phyloP scores from a whole-genome alignment of 768 basidiomycete genomes.

The Tricholomella constricta region DNA sequence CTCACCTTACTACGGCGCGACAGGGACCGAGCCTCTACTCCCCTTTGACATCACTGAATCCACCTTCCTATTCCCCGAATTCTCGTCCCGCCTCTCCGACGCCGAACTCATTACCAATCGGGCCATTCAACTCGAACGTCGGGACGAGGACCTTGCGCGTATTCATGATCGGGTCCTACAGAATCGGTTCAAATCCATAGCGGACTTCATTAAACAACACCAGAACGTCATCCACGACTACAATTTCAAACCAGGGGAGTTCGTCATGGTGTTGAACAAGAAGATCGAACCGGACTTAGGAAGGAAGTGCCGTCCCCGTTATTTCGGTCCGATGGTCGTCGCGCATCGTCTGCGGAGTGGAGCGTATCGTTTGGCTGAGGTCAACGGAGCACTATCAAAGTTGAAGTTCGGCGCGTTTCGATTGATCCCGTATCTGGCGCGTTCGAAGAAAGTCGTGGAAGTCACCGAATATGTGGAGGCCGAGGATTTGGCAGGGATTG shows the following conservation, averaged over 20 bases:
- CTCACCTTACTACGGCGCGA: slow-evolving; percentile 36
- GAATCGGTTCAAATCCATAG: neutral
- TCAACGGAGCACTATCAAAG: slow-evolving; percentile 8
- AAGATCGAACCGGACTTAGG: slow-evolving; percentile 6
- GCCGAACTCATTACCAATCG: neutral
- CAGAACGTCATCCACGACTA: slow-evolving; percentile 20
- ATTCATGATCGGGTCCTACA: neutral
- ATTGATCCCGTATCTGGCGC: slow-evolving; percentile 8
- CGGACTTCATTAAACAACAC: slow-evolving; percentile 15
- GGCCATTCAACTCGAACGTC: neutral
- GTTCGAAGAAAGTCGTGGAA: neutral
- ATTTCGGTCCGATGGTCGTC: neutral
- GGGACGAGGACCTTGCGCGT: slow-evolving; percentile 13
- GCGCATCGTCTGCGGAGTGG: neutral
- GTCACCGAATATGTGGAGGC: neutral
- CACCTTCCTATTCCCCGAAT: slow-evolving; percentile 10
- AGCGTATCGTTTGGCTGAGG: neutral
- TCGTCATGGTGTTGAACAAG: slow-evolving; percentile 31
- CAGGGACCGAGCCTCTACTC: slow-evolving; percentile 34
- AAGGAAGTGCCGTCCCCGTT: neutral
- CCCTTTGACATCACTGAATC: slow-evolving; percentile 30
- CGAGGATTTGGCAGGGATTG: neutral
- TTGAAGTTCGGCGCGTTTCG: slow-evolving; percentile 9
- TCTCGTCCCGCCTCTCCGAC: neutral
- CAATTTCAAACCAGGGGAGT: slow-evolving; percentile 25